Evolutionary conservation across 257 asterid species (phyloP), one percentile per base, ranked within the genome.

Genomic region (Nicotiana tomentosiformis): DNA sequence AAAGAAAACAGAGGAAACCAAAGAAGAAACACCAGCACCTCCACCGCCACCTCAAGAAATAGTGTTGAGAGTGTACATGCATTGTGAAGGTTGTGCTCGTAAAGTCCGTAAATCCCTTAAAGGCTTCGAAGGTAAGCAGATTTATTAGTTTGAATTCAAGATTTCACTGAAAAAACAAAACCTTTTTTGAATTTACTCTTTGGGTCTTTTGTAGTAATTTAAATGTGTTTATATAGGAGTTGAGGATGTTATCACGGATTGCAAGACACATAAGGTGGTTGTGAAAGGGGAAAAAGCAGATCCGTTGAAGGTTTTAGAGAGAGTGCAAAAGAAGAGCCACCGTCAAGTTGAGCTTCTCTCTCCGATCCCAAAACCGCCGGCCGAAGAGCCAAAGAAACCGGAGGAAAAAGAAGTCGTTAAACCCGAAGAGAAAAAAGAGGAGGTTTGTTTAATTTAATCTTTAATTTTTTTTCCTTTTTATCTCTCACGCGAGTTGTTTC

Each of bases 201-300:
- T 53, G 33, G 16, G 1, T 11, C 58, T 15, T 81, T 67, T 1
- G 12, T 17, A 29, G 1, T 17, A 16, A 10, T 77, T 81, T 4
- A 14, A 5, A 10, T 43, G 12, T 14, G 37, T 51, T 16, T 39
- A 4, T 5, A 49, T 68, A 96, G 99, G 99, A 15, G 99, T 96
- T 26, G 98, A 94, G 49, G 96, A 90, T n/a, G 99, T 96, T 67
- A 72, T 66, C 33, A 96, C 99, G 1, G 98, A 96, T 83, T 90
- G 93, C 83, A 94, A 64, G 87, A 84, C 92, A 7, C 91, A 96
- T 77, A 90, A 84, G 87, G 99, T 96, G 66, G 87, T 91, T 74
- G 98, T 96, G 86, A 96, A 92, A 85, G 99, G 99, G 1, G 98
- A 94, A 61, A 96, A 93, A 70, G 98, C 99, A 83, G 98, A 96